Conservation (phyloP, 352 stramenopile genomes). For the Globisporangium camurandrum region DNA sequence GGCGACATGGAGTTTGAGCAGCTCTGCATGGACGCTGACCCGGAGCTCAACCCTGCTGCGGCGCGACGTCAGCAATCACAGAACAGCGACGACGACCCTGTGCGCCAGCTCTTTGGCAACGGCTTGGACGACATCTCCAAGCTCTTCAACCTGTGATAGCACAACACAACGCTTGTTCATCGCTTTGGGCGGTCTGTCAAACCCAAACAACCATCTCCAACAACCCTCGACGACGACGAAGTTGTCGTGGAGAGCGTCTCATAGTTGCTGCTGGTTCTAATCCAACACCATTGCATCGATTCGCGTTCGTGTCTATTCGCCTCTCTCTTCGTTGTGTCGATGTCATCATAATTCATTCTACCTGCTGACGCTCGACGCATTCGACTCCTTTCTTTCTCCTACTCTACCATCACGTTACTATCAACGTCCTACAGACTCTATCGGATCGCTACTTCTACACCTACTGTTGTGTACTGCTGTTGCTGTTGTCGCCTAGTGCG, state of each 20-base stretch:
- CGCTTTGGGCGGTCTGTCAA: too few relatives aligned
- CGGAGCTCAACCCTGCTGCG: constrained; percentile 34
- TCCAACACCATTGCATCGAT: too few relatives aligned
- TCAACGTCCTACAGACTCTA: constrained; percentile 1
- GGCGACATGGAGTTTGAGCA: constrained; percentile 75
- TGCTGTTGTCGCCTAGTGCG: not conserved
- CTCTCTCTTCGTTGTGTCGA: not conserved
- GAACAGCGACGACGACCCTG: constrained; percentile 5
- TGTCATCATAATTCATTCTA: not conserved
- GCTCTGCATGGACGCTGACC: constrained; percentile 70
- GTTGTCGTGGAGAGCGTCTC: too few relatives aligned
- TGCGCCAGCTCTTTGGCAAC: constrained; percentile 34
- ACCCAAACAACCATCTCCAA: too few relatives aligned
- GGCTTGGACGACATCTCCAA: constrained; percentile 44
- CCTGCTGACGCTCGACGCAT: not conserved
- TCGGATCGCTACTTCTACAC: not conserved
- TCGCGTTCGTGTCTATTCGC: too few relatives aligned
- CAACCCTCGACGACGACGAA: too few relatives aligned
- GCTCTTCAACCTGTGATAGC: constrained; percentile 17
- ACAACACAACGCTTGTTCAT: too few relatives aligned
- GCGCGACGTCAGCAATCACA: not conserved
- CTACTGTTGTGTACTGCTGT: too few relatives aligned
- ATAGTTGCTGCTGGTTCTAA: too few relatives aligned
- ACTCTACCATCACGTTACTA: not conserved
- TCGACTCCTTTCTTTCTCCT: not conserved